These are phyloP conservation scores for Flaveria linearis DNA, from an alignment of 129 eudicot species.

Conservation along the genomic window DNA sequence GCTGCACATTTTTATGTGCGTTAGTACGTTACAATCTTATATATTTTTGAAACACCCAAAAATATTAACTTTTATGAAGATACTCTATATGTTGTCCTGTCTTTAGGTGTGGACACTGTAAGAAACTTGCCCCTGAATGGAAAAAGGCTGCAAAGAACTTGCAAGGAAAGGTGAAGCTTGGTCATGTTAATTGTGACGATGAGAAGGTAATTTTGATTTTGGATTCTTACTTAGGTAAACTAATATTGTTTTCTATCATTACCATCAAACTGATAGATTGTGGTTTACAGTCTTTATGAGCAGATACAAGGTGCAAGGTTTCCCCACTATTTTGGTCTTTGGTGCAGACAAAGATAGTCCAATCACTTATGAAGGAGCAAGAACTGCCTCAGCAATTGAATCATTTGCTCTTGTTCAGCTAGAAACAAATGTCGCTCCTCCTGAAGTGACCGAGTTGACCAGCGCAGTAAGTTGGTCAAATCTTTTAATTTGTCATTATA, in stretches of 20 bases:
- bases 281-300: slow-evolving; percentile 74
- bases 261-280: slow-evolving; percentile 33
- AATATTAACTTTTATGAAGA: not conserved
- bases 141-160: slow-evolving; percentile 86
- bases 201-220: slow-evolving; percentile 60
- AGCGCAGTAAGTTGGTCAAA: slow-evolving; percentile 52
- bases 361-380: slow-evolving; percentile 74
- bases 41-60: not conserved
- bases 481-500: not conserved
- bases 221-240: not conserved
- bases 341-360: slow-evolving; percentile 93
- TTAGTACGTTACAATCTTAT: not conserved
- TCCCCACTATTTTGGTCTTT: slow-evolving; percentile 86
- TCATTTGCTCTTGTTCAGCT: slow-evolving; percentile 80
- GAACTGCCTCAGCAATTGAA: slow-evolving; percentile 80
- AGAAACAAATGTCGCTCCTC: slow-evolving; percentile 77
- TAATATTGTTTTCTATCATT: not conserved
- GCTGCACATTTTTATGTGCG: not conserved
- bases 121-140: slow-evolving; percentile 99
- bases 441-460: slow-evolving; percentile 81
- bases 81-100: not conserved
- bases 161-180: slow-evolving; percentile 91
- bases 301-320: slow-evolving; percentile 85
- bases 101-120: slow-evolving; percentile 95
- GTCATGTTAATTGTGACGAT: slow-evolving; percentile 89